Base-by-base conservation (phyloP, 345 rosid genomes). In the Bruguiera gymnorhiza region DNA sequence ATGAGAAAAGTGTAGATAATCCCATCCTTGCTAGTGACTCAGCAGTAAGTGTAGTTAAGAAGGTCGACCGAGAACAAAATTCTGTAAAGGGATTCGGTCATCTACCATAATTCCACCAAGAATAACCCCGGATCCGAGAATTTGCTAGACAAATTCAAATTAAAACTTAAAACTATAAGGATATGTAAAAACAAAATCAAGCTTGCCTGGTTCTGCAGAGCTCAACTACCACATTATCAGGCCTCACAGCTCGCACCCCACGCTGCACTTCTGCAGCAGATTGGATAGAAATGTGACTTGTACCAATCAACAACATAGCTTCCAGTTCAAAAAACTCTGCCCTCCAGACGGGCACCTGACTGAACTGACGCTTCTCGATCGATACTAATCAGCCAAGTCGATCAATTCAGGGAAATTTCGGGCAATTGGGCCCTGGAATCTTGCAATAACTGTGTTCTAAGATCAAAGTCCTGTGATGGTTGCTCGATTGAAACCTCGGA, bases 151-250 rank as follows among this genome's bases (percentile, higher is more conserved):
- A 6, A 36, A 60, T 36, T 62, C 43, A 16, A 62, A 24, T 56
- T 43, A 13, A 18, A 43, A 43, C 18, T 56, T 43, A 13, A 18
- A 43, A 43, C 18, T 1, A 43, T 0, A 43, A 43, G 16, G 50
- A 43, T 43, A 43, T 3, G 50, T 3, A 43, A 18, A 43, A 0
- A 0, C 36, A 9, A 54, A 60, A 32, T 3, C 19, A 61, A 55
- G 85, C 89, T 87, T 81, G 82, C 97, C 97, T 86, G 96, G 92
- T 89, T 73, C 97, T 80, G 69, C 99, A 95, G 59, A 90, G 96
- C 83, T 92, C 97, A 39, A 92, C 99, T 55, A 89, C 97, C 54
- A 95, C 88, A 72, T 87, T 95, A 72, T 89, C 97, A 0, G 93
- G 99, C 64, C 70, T 77, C 50, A 89, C 77, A 0, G 87, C 80